These are phyloP conservation scores for Arthrobotrys megalospora DNA, from an alignment of 2,329 filamentous ascomycete species.

Conservation along the genomic window DNA sequence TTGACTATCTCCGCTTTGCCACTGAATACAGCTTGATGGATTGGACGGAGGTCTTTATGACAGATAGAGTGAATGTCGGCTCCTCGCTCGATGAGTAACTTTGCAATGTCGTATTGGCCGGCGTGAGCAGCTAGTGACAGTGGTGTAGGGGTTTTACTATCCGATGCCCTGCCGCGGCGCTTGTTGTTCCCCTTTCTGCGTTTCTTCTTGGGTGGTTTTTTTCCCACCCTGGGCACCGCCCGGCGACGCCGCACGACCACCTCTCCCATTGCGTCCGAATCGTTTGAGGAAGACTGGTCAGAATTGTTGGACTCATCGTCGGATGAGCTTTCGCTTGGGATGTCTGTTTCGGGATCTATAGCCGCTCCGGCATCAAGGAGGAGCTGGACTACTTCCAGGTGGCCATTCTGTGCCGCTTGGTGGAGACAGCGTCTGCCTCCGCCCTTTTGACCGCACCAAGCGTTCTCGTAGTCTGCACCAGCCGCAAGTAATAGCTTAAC, in stretches of 20 bases:
- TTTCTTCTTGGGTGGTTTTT: background rate
- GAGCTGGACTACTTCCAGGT: constrained; percentile 5
- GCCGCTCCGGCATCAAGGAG: constrained; percentile 4
- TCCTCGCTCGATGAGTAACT: background rate
- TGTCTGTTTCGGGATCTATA: constrained; percentile 4
- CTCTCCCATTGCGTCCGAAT: background rate
- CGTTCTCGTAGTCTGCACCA: constrained; percentile 1
- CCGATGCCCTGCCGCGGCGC: background rate
- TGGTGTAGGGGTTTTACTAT: background rate
- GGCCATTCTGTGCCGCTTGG: constrained; percentile 17
- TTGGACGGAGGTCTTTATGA: background rate
- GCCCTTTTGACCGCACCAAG: background rate
- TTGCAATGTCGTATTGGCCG: constrained; percentile 24
- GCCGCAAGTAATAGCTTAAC: constrained; percentile 14
- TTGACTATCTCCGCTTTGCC: constrained; percentile 14
- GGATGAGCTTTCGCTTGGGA: background rate
- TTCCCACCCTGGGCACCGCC: background rate
- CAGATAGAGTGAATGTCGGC: constrained; percentile 12
- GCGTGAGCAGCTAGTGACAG: background rate
- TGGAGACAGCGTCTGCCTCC: constrained; percentile 12
- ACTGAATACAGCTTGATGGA: constrained; percentile 9
- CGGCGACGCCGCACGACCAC: background rate
- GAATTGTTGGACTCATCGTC: background rate
- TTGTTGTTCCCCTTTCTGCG: background rate
- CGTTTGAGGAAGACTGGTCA: background rate